A percentile compares a stretch with the other conserved stretches of the same genome.
phyloP scores from a whole-genome alignment of 1,284 basidiomycete genomes.

The Papiliotrema nemorosa region DNA sequence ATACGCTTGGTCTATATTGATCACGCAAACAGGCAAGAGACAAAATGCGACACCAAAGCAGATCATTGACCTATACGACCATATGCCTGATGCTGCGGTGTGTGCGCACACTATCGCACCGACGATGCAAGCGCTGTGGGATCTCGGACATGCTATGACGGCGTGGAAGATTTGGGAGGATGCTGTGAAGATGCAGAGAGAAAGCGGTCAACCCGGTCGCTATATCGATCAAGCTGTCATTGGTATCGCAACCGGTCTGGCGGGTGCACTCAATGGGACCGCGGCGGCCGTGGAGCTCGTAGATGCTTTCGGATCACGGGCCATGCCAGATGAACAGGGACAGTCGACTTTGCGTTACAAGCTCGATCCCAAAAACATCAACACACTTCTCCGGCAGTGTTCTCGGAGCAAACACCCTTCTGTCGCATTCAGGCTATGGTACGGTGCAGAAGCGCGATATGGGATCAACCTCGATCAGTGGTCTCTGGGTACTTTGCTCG shows the following conservation, averaged over 20 bases:
- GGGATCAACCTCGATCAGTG: slow-evolving; percentile 30
- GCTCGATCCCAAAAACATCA: slow-evolving; percentile 33
- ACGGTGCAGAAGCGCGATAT: slow-evolving; percentile 34
- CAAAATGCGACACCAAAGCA: background rate
- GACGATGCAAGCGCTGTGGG: slow-evolving; percentile 1
- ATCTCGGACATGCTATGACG: background rate
- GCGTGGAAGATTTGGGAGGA: slow-evolving; percentile 1
- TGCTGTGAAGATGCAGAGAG: background rate
- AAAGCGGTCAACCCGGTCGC: background rate
- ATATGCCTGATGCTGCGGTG: background rate
- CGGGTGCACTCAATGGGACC: slow-evolving; percentile 10
- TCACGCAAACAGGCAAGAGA: background rate
- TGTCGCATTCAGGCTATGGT: slow-evolving; percentile 35
- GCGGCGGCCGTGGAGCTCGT: slow-evolving; percentile 26
- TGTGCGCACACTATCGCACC: slow-evolving; percentile 4
- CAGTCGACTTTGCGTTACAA: slow-evolving; percentile 1
- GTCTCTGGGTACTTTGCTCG: slow-evolving; percentile 30
- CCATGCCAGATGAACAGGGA: background rate
- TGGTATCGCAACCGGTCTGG: slow-evolving; percentile 25
- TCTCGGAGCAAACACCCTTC: slow-evolving; percentile 9
- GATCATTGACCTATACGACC: background rate
- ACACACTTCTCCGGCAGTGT: slow-evolving; percentile 31
- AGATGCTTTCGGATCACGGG: slow-evolving; percentile 11
- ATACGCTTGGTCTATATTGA: slow-evolving; percentile 4
- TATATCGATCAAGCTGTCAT: slow-evolving; percentile 29